A percentile compares a stretch with the other conserved stretches of the same genome.
phyloP scores from a whole-genome alignment of 441 rosid genomes.

The Aquilaria agallochum region DNA sequence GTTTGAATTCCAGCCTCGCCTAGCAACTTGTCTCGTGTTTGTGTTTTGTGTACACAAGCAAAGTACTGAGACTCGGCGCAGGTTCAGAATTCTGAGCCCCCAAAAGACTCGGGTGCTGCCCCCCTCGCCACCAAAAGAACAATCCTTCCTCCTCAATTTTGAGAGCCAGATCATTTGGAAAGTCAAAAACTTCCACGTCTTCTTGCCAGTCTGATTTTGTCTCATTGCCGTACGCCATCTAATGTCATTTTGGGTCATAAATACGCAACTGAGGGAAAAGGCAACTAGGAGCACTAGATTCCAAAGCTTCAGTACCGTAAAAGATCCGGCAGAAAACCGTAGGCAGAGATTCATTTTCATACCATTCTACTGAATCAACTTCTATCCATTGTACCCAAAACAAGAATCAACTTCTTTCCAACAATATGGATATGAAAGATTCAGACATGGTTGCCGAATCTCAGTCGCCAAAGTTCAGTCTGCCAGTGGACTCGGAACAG shows the following conservation, averaged over 20 bases:
- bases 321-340: background rate
- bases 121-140: slow-evolving; percentile 12
- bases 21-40: too few species aligned
- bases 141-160: background rate
- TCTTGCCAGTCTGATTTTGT: too few species aligned
- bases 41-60: too few species aligned
- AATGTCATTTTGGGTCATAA: background rate
- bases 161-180: background rate
- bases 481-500: slow-evolving; percentile 74
- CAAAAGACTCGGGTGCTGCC: slow-evolving; percentile 2
- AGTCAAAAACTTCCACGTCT: slow-evolving; percentile 9
- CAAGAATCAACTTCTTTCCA: background rate
- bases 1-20: slow-evolving; percentile 10
- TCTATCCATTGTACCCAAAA: background rate
- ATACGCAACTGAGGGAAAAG: background rate
- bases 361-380: background rate
- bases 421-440: slow-evolving; percentile 17
- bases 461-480: slow-evolving; percentile 34
- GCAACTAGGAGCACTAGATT: background rate
- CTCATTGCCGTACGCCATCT: background rate
- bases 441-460: slow-evolving; percentile 14
- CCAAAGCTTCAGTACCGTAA: background rate
- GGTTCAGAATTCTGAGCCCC: background rate
- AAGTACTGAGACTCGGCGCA: slow-evolving; percentile 28
- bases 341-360: background rate